Evolutionary conservation across 148 eudicot genomes (phyloP), one percentile per base, ranked within the genome.

Genomic region (Heliamphora exappendiculata): DNA sequence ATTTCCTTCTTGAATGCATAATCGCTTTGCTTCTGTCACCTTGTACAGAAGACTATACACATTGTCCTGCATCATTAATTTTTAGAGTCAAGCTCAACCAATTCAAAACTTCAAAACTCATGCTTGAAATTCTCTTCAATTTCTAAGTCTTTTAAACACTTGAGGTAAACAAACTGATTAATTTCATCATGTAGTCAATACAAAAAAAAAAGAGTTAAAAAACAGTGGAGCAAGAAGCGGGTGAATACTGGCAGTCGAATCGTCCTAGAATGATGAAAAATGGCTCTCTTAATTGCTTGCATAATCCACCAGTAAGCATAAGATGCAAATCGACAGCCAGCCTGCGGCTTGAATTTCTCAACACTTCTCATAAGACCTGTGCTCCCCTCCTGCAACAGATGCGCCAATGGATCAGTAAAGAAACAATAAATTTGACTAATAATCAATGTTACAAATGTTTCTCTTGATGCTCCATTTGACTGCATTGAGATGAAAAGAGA

Each of bases 251-350:
- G 99, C 75, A 96, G 78, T 78, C 98, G 92, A 57, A 96, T 89
- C 33, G 86, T 88, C 87, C 90, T 87, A 71, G 98, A 93, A 76
- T 93, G 89, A 70, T 81, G 93, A 85, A 87, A 90, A 54, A 93
- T 85, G 72, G 99, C 93, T 85, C 84, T 87, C 83, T 89, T 87
- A 83, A 93, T 76, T 47, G 89, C 63, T 74, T 93, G 98, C 72
- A 94, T 89, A 74, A 96, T 91, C 99, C 99, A 96, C 96, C 94
- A 91, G 78, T 88, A 96, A 10, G 99, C 97, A 86, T 96, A 96
- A 79, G 91, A 87, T 49, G 93, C 89, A 86, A 96, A 93, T 62
- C 98, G 85, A 74, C 94, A 89, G 79, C 97, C 98, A 67, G 84
- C 86, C 72, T 83, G 94, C 50, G 92, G 92, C 78, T 88, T 93